phyloP scores from a whole-genome alignment of 257 asterid species.

The Nicotiana attenuata region DNA sequence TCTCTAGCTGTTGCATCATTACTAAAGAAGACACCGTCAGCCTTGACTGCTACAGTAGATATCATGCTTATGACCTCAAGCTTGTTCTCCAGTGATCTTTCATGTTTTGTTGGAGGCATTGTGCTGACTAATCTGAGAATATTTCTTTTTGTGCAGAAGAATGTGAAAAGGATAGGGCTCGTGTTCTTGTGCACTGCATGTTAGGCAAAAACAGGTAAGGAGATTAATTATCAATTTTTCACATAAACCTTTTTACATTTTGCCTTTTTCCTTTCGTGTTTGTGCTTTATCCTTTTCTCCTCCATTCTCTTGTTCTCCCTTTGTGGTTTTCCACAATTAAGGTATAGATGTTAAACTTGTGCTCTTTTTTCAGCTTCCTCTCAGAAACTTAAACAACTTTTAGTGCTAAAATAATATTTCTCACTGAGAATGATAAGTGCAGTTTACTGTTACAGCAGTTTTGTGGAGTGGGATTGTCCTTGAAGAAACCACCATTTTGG shows the following conservation, averaged over 20 bases:
- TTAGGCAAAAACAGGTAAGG: slow-evolving; percentile 81
- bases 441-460: neutral
- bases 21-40: neutral
- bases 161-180: slow-evolving; percentile 76
- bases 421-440: neutral
- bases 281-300: neutral
- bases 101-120: neutral
- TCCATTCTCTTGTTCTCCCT: neutral
- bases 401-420: neutral
- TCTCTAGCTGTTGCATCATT: neutral
- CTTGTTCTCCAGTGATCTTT: neutral
- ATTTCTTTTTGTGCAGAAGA: slow-evolving; percentile 47
- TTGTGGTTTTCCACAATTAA: neutral
- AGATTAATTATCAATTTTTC: neutral
- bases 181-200: slow-evolving; percentile 99
- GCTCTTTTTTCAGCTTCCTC: neutral
- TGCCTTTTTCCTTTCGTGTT: neutral
- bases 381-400: neutral
- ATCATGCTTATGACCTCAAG: slow-evolving; percentile 2
- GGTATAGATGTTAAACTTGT: neutral
- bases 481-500: neutral
- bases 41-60: neutral
- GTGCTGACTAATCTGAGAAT: neutral
- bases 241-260: neutral
- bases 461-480: neutral